Evolutionary conservation across 768 basidiomycete genomes (phyloP), one percentile per base, ranked within the genome.

Genomic region (Scleroderma citrinum): DNA sequence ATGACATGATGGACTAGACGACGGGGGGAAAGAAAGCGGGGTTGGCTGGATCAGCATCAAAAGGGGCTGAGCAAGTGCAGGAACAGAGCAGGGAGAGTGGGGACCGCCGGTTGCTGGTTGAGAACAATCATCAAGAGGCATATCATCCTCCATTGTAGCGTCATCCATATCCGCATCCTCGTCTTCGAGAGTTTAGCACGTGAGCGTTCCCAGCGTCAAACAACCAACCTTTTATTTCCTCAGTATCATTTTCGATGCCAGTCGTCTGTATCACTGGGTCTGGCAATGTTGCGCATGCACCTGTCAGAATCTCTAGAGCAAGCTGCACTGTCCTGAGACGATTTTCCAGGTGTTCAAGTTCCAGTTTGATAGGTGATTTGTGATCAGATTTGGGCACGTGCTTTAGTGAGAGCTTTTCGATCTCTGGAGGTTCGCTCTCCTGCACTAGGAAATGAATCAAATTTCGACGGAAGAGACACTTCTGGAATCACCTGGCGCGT

Each of bases 291-390:
- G 92, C 92, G 62, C 90, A 96, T n/a, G 78, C 72, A 26, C 86
- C 86, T 0, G 92, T 94, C 53, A 96, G 65, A 43, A 96, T 81
- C 68, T 97, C 93, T 23, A 96, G 72, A n/a, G 86, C 81, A 29
- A 93, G 75, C 54, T 87, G 85, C 11, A 90, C 75, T 1, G 86
- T 87, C 56, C 83, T 76, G 46, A 96, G 65, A 47, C 70, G 77
- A 14, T 72, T 70, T 66, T 97, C 93, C 13, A 92, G 70, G 24
- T 70, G 70, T 52, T 89, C 87, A 2, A 96, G 75, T 57, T 86
- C 82, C 11, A 80, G 48, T 60, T 93, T 87, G 13, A 76, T 75
- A 1, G 73, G 60, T 3, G 85, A 77, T 63, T 80, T 85, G 62
- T 94, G 83, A 60, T 94, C 93, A 12, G 82, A 79, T 60, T 84